Evolutionary conservation across 164 flowering plant genomes (phyloP), one percentile per base, ranked within the genome.

Genomic region (Vitis rotundifolia): DNA sequence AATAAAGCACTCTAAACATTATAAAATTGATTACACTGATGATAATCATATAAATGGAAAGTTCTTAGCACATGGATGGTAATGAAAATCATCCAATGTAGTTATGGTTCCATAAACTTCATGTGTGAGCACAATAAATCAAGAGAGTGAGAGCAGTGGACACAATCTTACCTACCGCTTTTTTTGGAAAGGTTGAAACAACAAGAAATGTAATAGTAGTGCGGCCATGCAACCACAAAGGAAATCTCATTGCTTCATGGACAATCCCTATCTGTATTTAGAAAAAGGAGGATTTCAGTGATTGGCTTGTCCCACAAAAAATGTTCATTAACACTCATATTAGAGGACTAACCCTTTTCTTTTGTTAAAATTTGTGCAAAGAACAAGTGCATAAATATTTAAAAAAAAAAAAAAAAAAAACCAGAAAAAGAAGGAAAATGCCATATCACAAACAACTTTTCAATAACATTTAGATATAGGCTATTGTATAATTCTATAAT

Each of bases 171-270:
- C 98, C 99, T 78, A 89, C 90, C 68, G 88, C 80, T 71, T 82
- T 83, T 79, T 77, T 78, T 50, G 98, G 97, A 73, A 71, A 77
- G 49, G 91, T 84, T 75, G 99, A 93, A 71, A 87, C 86, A 67
- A 96, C 99, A 68, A 63, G 77, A 77, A 96, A 91, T 48, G 81
- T 80, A 58, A 88, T 73, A 64, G 86, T 69, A 64, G 83, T 81
- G 71, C 74, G 89, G 51, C 93, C 92, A 71, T 88, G 95, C 86
- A 96, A 78, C 98, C 99, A 93, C 80, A 96, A 75, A 64, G 99
- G 99, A 73, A 96, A 93, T 76, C 64, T 79, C 99, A 96, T 90
- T 37, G 81, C 84, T 81, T 88, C 94, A 71, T 86, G 87, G 47
- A 91, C 86, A 71, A 93, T 77, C 62, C 92, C 85, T 59, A 93